Percentiles rank a stretch among this genome's conserved stretches.
Conservation (phyloP, 225 moss, liverwort and hornwort genomes). For the Physcomitrium patens region DNA sequence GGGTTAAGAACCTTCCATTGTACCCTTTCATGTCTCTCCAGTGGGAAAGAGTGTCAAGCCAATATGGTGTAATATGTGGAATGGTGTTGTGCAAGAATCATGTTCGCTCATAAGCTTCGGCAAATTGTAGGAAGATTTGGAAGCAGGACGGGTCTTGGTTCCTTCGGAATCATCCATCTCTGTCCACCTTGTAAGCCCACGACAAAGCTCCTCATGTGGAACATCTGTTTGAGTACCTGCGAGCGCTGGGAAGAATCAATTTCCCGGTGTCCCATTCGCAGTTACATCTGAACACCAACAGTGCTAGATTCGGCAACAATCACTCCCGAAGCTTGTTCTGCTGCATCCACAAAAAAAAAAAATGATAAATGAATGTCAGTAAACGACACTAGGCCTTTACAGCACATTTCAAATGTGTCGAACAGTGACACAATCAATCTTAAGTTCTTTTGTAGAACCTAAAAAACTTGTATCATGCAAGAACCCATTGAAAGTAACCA, state of each 20-base stretch:
- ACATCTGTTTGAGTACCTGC: conserved; percentile 13
- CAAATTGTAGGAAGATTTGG: conserved; percentile 16
- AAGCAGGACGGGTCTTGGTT: background rate
- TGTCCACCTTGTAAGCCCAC: background rate
- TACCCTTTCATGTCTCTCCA: conserved; percentile 45
- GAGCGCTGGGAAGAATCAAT: background rate
- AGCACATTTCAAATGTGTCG: no score
- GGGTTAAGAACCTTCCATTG: conserved; percentile 32
- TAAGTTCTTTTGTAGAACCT: no score
- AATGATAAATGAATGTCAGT: no score
- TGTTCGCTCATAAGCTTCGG: conserved; percentile 19
- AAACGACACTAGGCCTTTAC: no score
- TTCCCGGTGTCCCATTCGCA: conserved; percentile 19
- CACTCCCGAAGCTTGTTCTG: background rate
- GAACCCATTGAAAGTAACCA: no score
- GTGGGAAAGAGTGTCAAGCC: conserved; percentile 17
- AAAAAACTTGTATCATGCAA: no score
- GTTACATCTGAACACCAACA: background rate
- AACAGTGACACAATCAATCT: no score
- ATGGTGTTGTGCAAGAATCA: conserved; percentile 22
- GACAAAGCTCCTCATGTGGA: conserved; percentile 4
- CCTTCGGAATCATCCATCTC: conserved; percentile 25
- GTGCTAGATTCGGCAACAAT: conserved; percentile 19
- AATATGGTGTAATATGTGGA: background rate
- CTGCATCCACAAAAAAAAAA: no score